A percentile compares a stretch with the other conserved stretches of the same genome.
phyloP scores from a whole-genome alignment of 257 asterid species.

The Salvia hispanica region DNA sequence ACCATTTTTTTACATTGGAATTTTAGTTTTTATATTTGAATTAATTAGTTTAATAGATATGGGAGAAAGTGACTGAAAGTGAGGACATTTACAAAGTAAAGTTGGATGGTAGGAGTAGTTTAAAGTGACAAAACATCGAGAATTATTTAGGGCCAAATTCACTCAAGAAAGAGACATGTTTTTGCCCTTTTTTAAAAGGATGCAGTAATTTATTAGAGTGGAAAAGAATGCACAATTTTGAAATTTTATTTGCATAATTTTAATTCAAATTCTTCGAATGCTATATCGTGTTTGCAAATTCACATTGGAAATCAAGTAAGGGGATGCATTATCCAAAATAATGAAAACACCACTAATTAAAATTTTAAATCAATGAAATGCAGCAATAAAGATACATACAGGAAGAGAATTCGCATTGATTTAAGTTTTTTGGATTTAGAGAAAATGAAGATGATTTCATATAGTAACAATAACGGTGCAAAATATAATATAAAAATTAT shows the following conservation, averaged over 20 bases:
- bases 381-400: background rate
- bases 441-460: background rate
- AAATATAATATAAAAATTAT: no score
- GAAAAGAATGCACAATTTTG: background rate
- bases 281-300: background rate
- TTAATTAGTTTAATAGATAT: background rate
- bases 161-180: conserved; percentile 13
- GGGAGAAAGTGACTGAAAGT: conserved; percentile 34
- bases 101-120: background rate
- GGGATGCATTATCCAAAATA: background rate
- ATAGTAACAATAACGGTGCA: background rate
- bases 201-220: no score
- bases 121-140: conserved; percentile 23
- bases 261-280: no score
- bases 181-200: conserved; percentile 10
- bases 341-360: background rate
- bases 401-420: background rate
- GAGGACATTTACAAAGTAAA: conserved; percentile 12
- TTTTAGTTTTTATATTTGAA: background rate
- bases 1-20: background rate
- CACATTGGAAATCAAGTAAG: background rate
- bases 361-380: background rate
- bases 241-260: no score
- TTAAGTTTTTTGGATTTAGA: background rate
- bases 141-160: conserved; percentile 19